These are phyloP conservation scores for Nelumbo lutea DNA, from an alignment of 164 flowering plant genomes.

Conservation along the genomic window DNA sequence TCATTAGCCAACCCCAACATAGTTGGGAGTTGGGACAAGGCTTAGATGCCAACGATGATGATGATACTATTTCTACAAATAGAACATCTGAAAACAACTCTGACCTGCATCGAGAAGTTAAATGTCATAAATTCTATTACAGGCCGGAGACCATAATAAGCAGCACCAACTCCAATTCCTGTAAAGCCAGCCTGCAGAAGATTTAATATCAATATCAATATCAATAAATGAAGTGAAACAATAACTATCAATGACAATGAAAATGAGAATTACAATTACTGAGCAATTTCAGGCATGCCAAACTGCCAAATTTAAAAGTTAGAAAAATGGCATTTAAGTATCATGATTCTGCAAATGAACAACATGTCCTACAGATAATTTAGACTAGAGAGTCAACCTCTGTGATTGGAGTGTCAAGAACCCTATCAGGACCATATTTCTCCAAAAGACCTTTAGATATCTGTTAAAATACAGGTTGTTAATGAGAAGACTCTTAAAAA, in stretches of 20 bases:
- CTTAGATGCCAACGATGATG: too few relatives aligned
- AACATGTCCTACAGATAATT: not conserved
- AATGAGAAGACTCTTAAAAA: not conserved
- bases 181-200: slow-evolving; percentile 86
- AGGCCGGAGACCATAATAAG: slow-evolving; percentile 80
- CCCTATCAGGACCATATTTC: slow-evolving; percentile 95
- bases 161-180: slow-evolving; percentile 98
- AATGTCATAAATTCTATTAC: slow-evolving; percentile 97
- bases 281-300: not conserved
- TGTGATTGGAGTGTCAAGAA: slow-evolving; percentile 93
- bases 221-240: not conserved
- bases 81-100: not conserved
- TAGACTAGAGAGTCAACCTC: slow-evolving; percentile 46
- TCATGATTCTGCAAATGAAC: not conserved
- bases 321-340: not conserved
- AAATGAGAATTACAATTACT: not conserved
- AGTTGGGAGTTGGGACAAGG: too few relatives aligned
- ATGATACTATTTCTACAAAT: not conserved
- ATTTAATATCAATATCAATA: not conserved
- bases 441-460: slow-evolving; percentile 85
- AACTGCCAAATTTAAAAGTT: not conserved
- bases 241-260: not conserved
- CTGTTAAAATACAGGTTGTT: slow-evolving; percentile 29
- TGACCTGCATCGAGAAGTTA: slow-evolving; percentile 98
- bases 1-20: too few relatives aligned